Evolutionary conservation across 805 yeast genomes (phyloP).

Genomic region (Candida anglica): DNA sequence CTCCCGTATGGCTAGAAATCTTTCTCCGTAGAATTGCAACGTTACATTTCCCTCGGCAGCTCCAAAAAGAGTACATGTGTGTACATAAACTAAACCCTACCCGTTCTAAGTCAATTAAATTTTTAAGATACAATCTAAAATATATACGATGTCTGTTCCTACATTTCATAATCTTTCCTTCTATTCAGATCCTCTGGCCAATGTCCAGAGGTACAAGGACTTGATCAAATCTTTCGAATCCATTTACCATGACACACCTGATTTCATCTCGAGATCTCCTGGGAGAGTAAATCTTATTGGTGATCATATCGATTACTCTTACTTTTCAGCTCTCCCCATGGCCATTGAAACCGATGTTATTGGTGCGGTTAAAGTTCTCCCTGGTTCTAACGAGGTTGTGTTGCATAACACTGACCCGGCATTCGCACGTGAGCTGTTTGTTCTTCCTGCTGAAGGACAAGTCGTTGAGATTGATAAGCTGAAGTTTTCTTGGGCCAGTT

Average conservation of each 20-base stretch:
- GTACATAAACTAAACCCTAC: not conserved
- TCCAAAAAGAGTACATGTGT: no score
- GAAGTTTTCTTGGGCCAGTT: conserved; percentile 59
- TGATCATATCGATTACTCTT: conserved; percentile 69
- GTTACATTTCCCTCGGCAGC: no score
- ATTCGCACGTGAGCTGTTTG: conserved; percentile 33
- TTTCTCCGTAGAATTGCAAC: no score
- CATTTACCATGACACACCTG: conserved; percentile 27
- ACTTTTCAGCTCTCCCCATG: conserved; percentile 68
- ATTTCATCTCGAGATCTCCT: conserved; percentile 60
- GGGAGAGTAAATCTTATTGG: conserved; percentile 75
- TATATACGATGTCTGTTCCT: conserved; percentile 23
- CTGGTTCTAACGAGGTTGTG: conserved; percentile 20
- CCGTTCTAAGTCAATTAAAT: not conserved
- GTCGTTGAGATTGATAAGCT: conserved; percentile 45
- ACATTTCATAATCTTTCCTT: conserved; percentile 28
- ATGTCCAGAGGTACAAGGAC: conserved; percentile 21
- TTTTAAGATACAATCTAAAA: not conserved
- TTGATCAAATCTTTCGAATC: conserved; percentile 19
- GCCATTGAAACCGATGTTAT: conserved; percentile 64
- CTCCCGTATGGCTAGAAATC: no score
- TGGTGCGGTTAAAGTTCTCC: conserved; percentile 39
- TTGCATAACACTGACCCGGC: conserved; percentile 29
- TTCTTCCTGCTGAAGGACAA: conserved; percentile 37
- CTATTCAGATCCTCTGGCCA: conserved; percentile 25